Percentiles rank a stretch among this genome's conserved stretches.
Evolutionary conservation across 306 rosid species (phyloP).

Genomic region (Ceratonia siliqua): DNA sequence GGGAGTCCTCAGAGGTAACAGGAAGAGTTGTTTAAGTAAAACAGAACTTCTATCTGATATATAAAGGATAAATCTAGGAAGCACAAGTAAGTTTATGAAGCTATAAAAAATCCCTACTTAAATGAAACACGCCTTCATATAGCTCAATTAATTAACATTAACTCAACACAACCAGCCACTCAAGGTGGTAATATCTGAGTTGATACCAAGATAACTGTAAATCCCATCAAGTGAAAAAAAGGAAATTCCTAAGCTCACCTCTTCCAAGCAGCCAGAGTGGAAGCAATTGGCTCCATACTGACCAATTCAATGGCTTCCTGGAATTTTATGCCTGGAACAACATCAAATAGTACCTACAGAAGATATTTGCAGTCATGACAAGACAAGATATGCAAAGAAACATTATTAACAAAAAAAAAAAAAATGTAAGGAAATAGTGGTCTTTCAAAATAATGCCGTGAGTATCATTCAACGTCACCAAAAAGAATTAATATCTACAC

Average conservation of each 20-base stretch:
- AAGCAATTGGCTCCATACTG: conserved; percentile 87
- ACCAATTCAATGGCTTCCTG: conserved; percentile 88
- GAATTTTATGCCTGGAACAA: conserved; percentile 91
- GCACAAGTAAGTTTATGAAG: conserved; percentile 4
- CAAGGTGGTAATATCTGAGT: conserved; percentile 16
- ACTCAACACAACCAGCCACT: conserved; percentile 25
- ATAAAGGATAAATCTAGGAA: background rate
- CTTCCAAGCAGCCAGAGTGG: conserved; percentile 67
- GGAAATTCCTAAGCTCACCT: conserved; percentile 55
- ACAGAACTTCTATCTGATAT: background rate
- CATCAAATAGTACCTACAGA: conserved; percentile 94
- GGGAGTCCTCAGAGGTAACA: background rate
- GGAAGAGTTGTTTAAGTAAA: conserved; percentile 1
- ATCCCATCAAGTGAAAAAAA: conserved; percentile 6
- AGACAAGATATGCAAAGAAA: too few relatives aligned
- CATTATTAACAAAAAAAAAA: too few relatives aligned
- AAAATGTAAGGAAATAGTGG: background rate
- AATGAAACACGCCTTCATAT: background rate
- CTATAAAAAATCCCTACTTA: background rate
- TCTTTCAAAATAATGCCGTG: background rate
- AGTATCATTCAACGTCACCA: background rate
- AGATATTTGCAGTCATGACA: conserved; percentile 41
- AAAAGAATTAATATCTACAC: background rate
- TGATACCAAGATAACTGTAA: background rate
- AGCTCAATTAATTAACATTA: conserved; percentile 8